A percentile compares a stretch with the other conserved stretches of the same genome.
phyloP scores from a whole-genome alignment of 2,329 filamentous ascomycete genomes.

The Pezicula rhizophila region DNA sequence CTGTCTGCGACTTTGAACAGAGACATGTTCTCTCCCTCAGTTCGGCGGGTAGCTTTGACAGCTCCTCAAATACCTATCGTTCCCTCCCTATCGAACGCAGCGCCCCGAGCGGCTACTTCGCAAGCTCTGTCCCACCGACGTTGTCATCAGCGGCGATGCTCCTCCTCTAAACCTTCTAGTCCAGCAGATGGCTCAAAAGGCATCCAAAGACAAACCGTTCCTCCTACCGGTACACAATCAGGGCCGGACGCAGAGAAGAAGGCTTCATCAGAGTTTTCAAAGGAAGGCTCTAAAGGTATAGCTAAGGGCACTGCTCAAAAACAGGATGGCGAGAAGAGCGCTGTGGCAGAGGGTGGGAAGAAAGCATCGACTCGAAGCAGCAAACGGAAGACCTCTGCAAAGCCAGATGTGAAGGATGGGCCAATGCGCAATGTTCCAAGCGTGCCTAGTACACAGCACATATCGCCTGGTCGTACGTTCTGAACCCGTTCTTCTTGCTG shows the following conservation, averaged over 20 bases:
- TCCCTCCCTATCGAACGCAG: conserved; percentile 16
- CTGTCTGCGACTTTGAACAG: conserved; percentile 7
- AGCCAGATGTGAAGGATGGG: conserved; percentile 32
- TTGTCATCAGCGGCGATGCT: conserved; percentile 27
- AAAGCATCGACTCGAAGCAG: conserved; percentile 39
- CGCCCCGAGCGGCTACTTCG: conserved; percentile 19
- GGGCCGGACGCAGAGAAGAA: conserved; percentile 19
- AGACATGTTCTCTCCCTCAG: conserved; percentile 29
- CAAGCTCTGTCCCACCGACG: conserved; percentile 21
- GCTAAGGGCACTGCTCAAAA: conserved; percentile 14
- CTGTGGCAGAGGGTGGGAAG: conserved; percentile 35
- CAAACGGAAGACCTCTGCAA: conserved; percentile 46
- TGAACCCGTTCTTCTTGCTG: not conserved
- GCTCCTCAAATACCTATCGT: conserved; percentile 21
- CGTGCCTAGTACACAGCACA: conserved; percentile 69
- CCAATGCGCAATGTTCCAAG: conserved; percentile 57
- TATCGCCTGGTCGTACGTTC: conserved; percentile 55
- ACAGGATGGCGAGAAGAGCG: conserved; percentile 22
- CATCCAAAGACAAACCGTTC: conserved; percentile 8
- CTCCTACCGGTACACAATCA: conserved; percentile 14
- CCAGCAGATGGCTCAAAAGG: conserved; percentile 28
- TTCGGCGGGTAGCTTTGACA: conserved; percentile 23
- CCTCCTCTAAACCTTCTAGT: conserved; percentile 32
- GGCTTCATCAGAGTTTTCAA: conserved; percentile 13
- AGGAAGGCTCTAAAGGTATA: conserved; percentile 19